Conservation (phyloP, 2,329 filamentous ascomycete species). For the Sporothrix pallida region DNA sequence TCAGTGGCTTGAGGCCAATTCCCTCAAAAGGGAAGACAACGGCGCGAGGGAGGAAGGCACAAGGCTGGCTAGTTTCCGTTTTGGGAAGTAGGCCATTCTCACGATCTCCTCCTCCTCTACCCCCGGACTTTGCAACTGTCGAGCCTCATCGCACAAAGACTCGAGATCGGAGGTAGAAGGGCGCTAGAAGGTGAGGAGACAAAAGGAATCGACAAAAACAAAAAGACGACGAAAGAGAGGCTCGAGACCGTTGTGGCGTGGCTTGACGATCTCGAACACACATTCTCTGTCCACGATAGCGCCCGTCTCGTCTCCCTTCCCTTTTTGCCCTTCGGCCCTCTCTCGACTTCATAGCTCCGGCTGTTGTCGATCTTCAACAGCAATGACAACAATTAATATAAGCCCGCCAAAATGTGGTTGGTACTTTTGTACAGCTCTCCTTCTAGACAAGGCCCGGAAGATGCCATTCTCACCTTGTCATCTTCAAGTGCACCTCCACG, state of each 20-base stretch:
- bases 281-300: neutral
- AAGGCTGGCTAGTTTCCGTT: constrained; percentile 17
- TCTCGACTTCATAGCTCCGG: neutral
- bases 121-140: neutral
- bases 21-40: neutral
- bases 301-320: neutral
- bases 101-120: neutral
- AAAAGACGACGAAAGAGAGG: neutral
- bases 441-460: neutral
- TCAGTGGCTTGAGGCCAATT: neutral
- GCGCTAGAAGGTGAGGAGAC: neutral
- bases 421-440: neutral
- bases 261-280: neutral
- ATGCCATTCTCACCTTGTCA: neutral
- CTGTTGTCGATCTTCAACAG: neutral
- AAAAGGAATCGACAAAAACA: neutral
- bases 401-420: neutral
- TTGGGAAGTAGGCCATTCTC: neutral
- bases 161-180: neutral
- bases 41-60: neutral
- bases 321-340: neutral
- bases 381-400: neutral
- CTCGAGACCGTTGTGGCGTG: neutral
- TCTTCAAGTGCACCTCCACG: neutral
- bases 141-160: neutral